A percentile compares a stretch with the other conserved stretches of the same genome.
phyloP scores from a whole-genome alignment of 208 protist genomes.

The Tetramitus jugosus region DNA sequence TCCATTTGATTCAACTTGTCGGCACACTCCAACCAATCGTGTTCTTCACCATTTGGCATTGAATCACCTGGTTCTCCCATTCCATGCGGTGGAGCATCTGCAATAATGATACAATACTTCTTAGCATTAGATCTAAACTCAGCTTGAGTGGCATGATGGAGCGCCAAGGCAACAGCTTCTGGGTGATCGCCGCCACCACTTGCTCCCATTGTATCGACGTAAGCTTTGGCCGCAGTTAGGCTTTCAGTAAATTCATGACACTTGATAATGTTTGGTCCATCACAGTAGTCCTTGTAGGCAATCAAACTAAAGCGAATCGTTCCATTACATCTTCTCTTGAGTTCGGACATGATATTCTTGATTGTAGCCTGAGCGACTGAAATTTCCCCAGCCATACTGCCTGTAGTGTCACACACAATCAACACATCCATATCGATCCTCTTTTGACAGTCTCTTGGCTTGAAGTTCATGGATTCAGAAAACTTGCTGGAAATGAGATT shows the following conservation, averaged over 20 bases:
- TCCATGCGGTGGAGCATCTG: conserved; percentile 34
- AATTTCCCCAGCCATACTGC: background rate
- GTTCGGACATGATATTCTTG: background rate
- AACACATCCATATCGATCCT: too few relatives aligned
- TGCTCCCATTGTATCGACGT: background rate
- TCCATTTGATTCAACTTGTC: background rate
- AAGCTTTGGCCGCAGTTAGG: background rate
- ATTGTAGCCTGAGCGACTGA: background rate
- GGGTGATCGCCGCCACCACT: conserved; percentile 27
- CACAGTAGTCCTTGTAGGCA: background rate
- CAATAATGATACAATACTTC: conserved; percentile 30
- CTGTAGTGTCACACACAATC: background rate
- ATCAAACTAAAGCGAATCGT: background rate
- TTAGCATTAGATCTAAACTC: background rate
- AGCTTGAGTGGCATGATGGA: conserved; percentile 20
- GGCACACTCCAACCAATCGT: background rate
- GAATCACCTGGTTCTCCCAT: background rate
- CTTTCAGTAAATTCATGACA: background rate
- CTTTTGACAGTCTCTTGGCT: too few relatives aligned
- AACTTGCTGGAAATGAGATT: too few relatives aligned
- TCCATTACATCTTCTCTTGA: too few relatives aligned
- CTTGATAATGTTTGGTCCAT: background rate
- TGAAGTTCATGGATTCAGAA: too few relatives aligned
- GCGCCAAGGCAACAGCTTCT: conserved; percentile 32
- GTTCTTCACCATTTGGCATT: conserved; percentile 20